Evolutionary conservation across 2,329 filamentous ascomycete genomes (phyloP), one percentile per base, ranked within the genome.

Genomic region (Talaromyces sp.): DNA sequence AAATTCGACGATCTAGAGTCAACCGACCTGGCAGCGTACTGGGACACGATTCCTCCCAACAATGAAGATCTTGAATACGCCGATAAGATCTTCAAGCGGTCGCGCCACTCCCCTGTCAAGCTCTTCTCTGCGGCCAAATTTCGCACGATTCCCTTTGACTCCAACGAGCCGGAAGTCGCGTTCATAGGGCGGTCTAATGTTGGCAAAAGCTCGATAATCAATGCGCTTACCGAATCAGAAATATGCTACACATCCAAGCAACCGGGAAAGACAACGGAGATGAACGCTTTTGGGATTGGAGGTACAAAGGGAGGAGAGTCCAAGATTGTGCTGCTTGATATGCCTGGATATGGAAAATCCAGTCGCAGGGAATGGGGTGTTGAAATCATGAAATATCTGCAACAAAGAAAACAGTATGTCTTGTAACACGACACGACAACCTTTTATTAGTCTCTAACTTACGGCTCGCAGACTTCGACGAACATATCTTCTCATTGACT

Each of bases 151-250:
- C 83, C 85, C 7, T 75, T 78, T 60, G 79, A 80, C 8, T 81
- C 79, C 0, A 70, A 79, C 1, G 75, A 83, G 33, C 85, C 86
- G 1, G 85, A 89, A 76, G 81, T 89, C 14, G 85, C 83, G 47
- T 89, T 91, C 69, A 79, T 91, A 4, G 88, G 88, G 18, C 82
- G 88, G 54, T 87, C 84, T 44, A 91, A 91, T 68, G 88, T 89
- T 5, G 88, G 88, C 59, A 91, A 91, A 75, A 86, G 83, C 59
- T 85, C 82, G 1, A 70, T 91, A 4, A 77, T 91, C 30, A 91
- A 91, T 70, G 84, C 85, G 2, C 75, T 91, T 8, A 81, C 89
- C 72, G 79, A 69, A 56, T 71, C 73, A 65, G 70, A 77, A 16
- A 72, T 85, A 14, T 86, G 85, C 61, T 78, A 81, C 68, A 86